These are phyloP conservation scores for Ramularia collo-cygni DNA, from an alignment of 2,329 filamentous ascomycete genomes.

Conservation along the genomic window DNA sequence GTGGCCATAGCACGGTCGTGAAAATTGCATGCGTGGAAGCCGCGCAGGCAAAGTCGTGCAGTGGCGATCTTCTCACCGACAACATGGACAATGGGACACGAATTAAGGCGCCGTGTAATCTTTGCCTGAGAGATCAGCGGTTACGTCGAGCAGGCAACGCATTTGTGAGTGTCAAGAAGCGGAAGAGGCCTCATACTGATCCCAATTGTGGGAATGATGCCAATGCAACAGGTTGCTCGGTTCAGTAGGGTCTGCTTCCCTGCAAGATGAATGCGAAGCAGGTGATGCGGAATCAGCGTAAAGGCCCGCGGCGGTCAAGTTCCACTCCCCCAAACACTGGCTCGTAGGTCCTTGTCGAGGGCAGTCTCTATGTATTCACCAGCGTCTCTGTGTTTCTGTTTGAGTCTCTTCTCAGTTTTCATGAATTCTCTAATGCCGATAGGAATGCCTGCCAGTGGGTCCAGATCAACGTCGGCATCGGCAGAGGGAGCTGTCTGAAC, in stretches of 20 bases:
- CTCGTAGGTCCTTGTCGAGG: conserved; percentile 17
- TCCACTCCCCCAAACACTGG: conserved; percentile 13
- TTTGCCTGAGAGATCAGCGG: conserved; percentile 2
- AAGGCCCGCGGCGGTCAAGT: no score
- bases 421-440: conserved; percentile 96
- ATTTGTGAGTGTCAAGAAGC: conserved; percentile 2
- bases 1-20: conserved; percentile 3
- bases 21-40: conserved; percentile 2
- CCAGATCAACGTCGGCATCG: conserved; percentile 41
- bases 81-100: conserved; percentile 2
- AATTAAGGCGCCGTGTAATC: conserved; percentile 1
- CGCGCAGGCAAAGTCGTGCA: neutral
- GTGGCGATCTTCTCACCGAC: conserved; percentile 1
- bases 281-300: no score
- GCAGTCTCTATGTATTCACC: conserved; percentile 15
- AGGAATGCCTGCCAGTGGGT: conserved; percentile 72
- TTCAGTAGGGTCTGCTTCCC: no score
- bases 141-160: neutral
- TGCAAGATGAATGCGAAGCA: no score
- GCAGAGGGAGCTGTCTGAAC: neutral
- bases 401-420: conserved; percentile 88
- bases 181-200: conserved; percentile 4
- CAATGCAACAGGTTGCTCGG: no score
- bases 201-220: conserved; percentile 13
- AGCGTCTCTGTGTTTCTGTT: conserved; percentile 54